A percentile compares a stretch with the other conserved stretches of the same genome.
Conservation (phyloP, 1,139 yeast genomes). For the Yamadazyma aaseri region DNA sequence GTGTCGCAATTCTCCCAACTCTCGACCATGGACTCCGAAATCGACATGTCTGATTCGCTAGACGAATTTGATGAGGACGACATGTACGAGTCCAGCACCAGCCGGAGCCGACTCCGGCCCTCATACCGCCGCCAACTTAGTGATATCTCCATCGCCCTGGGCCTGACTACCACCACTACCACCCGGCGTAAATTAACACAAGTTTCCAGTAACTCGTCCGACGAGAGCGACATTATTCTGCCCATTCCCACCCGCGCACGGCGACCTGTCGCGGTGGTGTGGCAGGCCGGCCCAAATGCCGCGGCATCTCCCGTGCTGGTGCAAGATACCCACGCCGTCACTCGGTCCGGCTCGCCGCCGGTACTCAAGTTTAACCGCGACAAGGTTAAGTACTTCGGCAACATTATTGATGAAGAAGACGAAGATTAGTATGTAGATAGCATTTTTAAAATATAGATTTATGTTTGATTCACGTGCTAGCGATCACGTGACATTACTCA, state of each 20-base stretch:
- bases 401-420: conserved; percentile 22
- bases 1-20: conserved; percentile 30
- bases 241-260: conserved; percentile 12
- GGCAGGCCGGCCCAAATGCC: neutral
- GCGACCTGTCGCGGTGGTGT: conserved; percentile 1
- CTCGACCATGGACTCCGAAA: conserved; percentile 50
- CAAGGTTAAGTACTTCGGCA: conserved; percentile 6
- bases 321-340: conserved; percentile 3
- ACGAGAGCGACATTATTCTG: conserved; percentile 25
- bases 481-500: no score
- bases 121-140: conserved; percentile 33
- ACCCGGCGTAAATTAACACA: conserved; percentile 21
- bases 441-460: no score
- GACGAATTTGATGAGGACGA: conserved; percentile 42
- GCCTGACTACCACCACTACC: conserved; percentile 26
- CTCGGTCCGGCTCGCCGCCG: conserved; percentile 39
- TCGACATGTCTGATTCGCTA: conserved; percentile 46
- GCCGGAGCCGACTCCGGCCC: conserved; percentile 24
- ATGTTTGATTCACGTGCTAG: no score
- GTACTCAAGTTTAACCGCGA: conserved; percentile 16
- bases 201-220: conserved; percentile 41
- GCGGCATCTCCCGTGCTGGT: neutral
- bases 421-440: conserved; percentile 14
- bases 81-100: conserved; percentile 16
- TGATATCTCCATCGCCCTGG: conserved; percentile 37